phyloP scores from a whole-genome alignment of 2,329 filamentous ascomycete genomes.

The Xylaria sp. region DNA sequence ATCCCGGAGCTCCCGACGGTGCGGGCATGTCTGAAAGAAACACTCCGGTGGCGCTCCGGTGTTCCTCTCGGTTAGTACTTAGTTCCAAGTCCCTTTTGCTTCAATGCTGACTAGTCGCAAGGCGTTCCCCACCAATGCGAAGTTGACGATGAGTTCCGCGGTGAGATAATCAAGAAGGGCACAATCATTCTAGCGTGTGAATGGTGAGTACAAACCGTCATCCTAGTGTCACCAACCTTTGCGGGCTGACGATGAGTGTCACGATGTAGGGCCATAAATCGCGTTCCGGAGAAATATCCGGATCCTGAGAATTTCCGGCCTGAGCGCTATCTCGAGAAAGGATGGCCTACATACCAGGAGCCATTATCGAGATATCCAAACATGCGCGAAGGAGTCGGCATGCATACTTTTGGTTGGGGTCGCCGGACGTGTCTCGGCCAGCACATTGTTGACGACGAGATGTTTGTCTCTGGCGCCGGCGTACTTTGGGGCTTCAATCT shows the following conservation, averaged over 20 bases:
- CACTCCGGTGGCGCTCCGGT: slow-evolving; percentile 62
- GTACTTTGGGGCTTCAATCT: slow-evolving; percentile 58
- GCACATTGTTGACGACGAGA: slow-evolving; percentile 66
- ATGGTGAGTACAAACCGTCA: slow-evolving; percentile 45
- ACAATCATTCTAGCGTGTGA: slow-evolving; percentile 57
- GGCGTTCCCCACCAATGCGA: slow-evolving; percentile 58
- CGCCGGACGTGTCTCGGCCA: slow-evolving; percentile 67
- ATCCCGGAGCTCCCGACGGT: slow-evolving; percentile 57
- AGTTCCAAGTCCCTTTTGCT: neutral
- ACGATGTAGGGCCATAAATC: slow-evolving; percentile 57
- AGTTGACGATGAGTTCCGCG: slow-evolving; percentile 52
- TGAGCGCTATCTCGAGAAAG: slow-evolving; percentile 66
- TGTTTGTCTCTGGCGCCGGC: slow-evolving; percentile 55
- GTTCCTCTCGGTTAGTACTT: slow-evolving; percentile 53
- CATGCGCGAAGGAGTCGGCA: slow-evolving; percentile 61
- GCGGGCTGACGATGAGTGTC: neutral
- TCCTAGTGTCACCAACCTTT: neutral
- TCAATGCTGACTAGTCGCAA: slow-evolving; percentile 27
- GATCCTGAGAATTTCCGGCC: slow-evolving; percentile 68
- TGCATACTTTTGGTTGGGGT: slow-evolving; percentile 70
- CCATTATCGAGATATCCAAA: slow-evolving; percentile 68
- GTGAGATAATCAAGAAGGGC: slow-evolving; percentile 54
- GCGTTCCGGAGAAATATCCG: slow-evolving; percentile 64
- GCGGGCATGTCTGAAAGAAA: slow-evolving; percentile 63
- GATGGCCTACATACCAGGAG: slow-evolving; percentile 68